Evolutionary conservation across 805 yeast genomes (phyloP).

Genomic region (Candida orba): DNA sequence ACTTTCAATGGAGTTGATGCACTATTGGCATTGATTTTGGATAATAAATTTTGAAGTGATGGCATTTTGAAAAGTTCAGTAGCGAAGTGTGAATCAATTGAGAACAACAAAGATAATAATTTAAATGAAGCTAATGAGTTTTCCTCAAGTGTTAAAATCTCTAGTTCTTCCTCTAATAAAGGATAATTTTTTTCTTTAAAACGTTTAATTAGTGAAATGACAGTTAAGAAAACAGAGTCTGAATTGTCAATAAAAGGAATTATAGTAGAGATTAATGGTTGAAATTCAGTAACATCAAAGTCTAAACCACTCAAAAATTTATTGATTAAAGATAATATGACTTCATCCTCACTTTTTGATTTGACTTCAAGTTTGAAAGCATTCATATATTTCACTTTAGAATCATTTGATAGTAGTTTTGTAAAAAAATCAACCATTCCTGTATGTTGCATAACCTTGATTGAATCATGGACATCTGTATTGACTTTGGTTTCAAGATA

Average conservation of each 20-base stretch:
- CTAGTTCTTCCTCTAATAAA: conserved; percentile 15
- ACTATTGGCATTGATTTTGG: conserved; percentile 5
- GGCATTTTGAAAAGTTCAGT: conserved; percentile 20
- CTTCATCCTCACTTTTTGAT: background rate
- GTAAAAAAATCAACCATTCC: background rate
- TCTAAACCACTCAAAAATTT: conserved; percentile 23
- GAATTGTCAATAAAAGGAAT: conserved; percentile 9
- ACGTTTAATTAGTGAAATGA: conserved; percentile 10
- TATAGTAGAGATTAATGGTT: conserved; percentile 9
- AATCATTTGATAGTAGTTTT: conserved; percentile 1
- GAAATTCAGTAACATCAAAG: conserved; percentile 12
- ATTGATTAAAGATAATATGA: conserved; percentile 13
- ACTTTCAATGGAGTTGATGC: conserved; percentile 7
- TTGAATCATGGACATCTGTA: conserved; percentile 4
- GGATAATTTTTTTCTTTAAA: conserved; percentile 7
- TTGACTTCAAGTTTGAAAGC: conserved; percentile 4
- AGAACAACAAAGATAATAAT: conserved; percentile 13
- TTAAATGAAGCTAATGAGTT: conserved; percentile 20
- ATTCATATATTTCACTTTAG: conserved; percentile 9
- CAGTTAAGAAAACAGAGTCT: conserved; percentile 7
- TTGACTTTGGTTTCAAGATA: conserved; percentile 1
- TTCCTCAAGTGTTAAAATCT: conserved; percentile 17
- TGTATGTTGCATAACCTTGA: conserved; percentile 1
- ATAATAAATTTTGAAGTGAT: conserved; percentile 22
- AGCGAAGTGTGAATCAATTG: conserved; percentile 7